Evolutionary conservation across 345 rosid species (phyloP).

Genomic region (Populus deltoides): DNA sequence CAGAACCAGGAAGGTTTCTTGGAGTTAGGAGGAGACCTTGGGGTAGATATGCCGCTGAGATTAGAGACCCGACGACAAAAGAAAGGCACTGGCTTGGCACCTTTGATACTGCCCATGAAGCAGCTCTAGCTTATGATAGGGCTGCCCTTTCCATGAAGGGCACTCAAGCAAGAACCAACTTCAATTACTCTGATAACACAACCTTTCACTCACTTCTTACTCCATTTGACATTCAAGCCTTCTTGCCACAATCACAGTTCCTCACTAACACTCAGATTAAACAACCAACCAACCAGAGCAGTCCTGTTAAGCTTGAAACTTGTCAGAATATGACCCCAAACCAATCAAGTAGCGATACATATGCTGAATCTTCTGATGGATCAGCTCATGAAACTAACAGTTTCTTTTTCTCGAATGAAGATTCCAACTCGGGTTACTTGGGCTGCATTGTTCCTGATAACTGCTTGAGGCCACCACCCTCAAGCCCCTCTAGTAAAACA

Average conservation of each 20-base stretch:
- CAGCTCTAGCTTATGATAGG: conserved; percentile 92
- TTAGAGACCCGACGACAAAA: conserved; percentile 92
- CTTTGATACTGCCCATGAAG: conserved; percentile 95
- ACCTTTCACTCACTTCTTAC: conserved; percentile 45
- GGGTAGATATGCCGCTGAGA: conserved; percentile 97
- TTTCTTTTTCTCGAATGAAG: conserved; percentile 42
- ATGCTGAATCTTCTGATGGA: conserved; percentile 35
- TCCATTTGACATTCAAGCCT: conserved; percentile 49
- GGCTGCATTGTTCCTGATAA: conserved; percentile 88
- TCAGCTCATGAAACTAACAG: conserved; percentile 34
- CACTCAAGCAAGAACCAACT: conserved; percentile 88
- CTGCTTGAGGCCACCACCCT: conserved; percentile 74
- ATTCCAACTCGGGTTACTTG: conserved; percentile 79
- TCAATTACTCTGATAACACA: conserved; percentile 52
- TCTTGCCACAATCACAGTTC: conserved; percentile 37
- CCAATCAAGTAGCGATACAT: conserved; percentile 22
- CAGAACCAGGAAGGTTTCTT: conserved; percentile 84
- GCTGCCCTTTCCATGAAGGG: conserved; percentile 98
- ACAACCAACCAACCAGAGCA: conserved; percentile 6
- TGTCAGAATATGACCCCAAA: neutral
- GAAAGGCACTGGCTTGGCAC: conserved; percentile 99
- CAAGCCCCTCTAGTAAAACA: conserved; percentile 21
- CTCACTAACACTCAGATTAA: conserved; percentile 12
- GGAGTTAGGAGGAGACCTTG: conserved; percentile 94
- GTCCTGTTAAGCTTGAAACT: conserved; percentile 28